Percentiles rank a stretch among this genome's conserved stretches.
Evolutionary conservation across 208 protist species (phyloP).

Genomic region (Crithidia fasciculata): DNA sequence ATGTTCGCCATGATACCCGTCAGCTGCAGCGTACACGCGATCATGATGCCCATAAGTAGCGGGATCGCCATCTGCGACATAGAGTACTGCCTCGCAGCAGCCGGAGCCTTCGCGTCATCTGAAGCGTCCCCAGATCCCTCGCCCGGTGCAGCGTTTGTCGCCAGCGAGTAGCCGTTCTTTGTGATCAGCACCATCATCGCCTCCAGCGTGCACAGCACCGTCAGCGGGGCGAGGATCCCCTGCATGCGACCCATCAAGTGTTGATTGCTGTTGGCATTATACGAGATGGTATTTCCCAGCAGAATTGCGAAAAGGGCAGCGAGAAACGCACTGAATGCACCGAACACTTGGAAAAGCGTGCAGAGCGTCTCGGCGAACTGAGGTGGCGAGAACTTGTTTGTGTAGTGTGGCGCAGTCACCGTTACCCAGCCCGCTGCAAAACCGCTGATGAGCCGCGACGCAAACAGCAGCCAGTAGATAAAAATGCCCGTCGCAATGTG

Average conservation of each 20-base stretch:
- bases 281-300: slow-evolving; percentile 31
- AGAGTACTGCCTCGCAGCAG: neutral
- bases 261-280: slow-evolving; percentile 10
- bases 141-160: slow-evolving; percentile 5
- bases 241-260: slow-evolving; percentile 46
- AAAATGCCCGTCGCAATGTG: slow-evolving; percentile 39
- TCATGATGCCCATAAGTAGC: slow-evolving; percentile 31
- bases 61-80: slow-evolving; percentile 1
- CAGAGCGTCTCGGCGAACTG: slow-evolving; percentile 24
- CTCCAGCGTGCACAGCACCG: neutral
- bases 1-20: slow-evolving; percentile 62
- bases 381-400: slow-evolving; percentile 16
- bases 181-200: slow-evolving; percentile 22
- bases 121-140: neutral
- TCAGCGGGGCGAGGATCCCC: slow-evolving; percentile 19
- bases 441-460: slow-evolving; percentile 58
- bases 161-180: slow-evolving; percentile 4
- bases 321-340: slow-evolving; percentile 42
- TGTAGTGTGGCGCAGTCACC: slow-evolving; percentile 27
- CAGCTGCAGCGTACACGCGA: slow-evolving; percentile 43
- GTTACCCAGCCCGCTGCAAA: slow-evolving; percentile 43
- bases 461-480: slow-evolving; percentile 55
- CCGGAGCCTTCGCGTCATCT: neutral
- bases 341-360: slow-evolving; percentile 55
- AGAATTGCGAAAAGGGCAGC: slow-evolving; percentile 37